Conservation (phyloP, 1,284 basidiomycete species). For the Cronartium quercuum region DNA sequence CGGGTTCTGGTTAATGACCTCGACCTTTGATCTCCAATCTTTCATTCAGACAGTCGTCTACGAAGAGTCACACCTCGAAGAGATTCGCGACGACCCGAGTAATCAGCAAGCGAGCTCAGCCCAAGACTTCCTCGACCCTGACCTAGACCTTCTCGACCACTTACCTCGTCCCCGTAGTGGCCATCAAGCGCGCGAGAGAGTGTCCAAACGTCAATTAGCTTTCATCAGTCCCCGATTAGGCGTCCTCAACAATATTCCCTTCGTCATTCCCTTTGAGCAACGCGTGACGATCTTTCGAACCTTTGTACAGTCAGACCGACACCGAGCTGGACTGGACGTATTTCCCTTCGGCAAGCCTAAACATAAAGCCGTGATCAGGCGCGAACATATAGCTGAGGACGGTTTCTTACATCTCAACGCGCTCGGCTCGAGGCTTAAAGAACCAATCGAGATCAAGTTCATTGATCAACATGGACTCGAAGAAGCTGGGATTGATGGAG, state of each 20-base stretch:
- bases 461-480: slow-evolving; percentile 79
- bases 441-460: slow-evolving; percentile 76
- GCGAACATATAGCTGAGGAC: slow-evolving; percentile 73
- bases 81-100: slow-evolving; percentile 44
- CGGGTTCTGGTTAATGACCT: slow-evolving; percentile 78
- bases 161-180: neutral
- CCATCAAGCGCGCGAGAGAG: slow-evolving; percentile 37
- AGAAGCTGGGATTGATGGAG: slow-evolving; percentile 90
- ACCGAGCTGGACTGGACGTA: slow-evolving; percentile 35
- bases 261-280: slow-evolving; percentile 86
- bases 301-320: slow-evolving; percentile 64
- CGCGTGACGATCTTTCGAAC: slow-evolving; percentile 81
- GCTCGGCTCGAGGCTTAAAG: slow-evolving; percentile 67
- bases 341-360: slow-evolving; percentile 15
- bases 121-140: neutral
- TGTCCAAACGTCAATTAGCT: slow-evolving; percentile 66
- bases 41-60: slow-evolving; percentile 87
- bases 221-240: slow-evolving; percentile 76
- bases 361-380: slow-evolving; percentile 60
- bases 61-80: slow-evolving; percentile 47
- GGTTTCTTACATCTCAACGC: slow-evolving; percentile 69
- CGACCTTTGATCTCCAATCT: slow-evolving; percentile 64
- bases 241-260: slow-evolving; percentile 90
- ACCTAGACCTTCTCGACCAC: slow-evolving; percentile 38
- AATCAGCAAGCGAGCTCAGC: slow-evolving; percentile 35